Conservation (phyloP, 345 rosid species). For the Psidium guajava region DNA sequence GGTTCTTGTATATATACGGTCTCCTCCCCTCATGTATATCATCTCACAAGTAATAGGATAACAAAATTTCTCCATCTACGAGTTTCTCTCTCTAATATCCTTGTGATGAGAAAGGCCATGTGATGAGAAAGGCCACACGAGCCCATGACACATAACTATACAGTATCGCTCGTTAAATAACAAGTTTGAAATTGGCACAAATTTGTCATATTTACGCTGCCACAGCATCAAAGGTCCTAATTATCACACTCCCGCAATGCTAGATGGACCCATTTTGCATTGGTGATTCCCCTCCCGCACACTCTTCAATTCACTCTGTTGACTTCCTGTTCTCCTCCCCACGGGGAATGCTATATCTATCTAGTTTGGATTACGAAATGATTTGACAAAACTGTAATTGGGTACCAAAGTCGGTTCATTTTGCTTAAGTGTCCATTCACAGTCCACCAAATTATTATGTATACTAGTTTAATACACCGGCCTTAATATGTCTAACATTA, state of each 20-base stretch:
- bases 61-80: not conserved
- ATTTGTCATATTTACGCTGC: accelerated
- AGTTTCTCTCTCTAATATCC: not conserved
- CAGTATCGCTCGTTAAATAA: not conserved
- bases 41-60: not conserved
- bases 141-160: not conserved
- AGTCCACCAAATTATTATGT: not conserved
- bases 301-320: too few species aligned
- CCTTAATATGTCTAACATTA: not conserved
- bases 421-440: too few species aligned
- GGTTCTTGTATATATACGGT: accelerated
- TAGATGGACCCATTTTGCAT: not conserved
- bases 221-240: not conserved
- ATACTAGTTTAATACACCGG: not conserved
- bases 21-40: not conserved
- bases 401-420: too few species aligned
- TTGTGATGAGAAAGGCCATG: not conserved
- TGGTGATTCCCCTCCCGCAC: not conserved
- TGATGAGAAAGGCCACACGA: accelerated
- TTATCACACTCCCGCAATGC: not conserved
- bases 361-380: too few species aligned
- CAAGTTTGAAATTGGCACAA: not conserved
- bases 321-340: too few species aligned
- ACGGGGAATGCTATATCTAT: too few species aligned
- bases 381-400: too few species aligned